phyloP scores from a whole-genome alignment of 305 asterid genomes.

The Fraxinus nigra region DNA sequence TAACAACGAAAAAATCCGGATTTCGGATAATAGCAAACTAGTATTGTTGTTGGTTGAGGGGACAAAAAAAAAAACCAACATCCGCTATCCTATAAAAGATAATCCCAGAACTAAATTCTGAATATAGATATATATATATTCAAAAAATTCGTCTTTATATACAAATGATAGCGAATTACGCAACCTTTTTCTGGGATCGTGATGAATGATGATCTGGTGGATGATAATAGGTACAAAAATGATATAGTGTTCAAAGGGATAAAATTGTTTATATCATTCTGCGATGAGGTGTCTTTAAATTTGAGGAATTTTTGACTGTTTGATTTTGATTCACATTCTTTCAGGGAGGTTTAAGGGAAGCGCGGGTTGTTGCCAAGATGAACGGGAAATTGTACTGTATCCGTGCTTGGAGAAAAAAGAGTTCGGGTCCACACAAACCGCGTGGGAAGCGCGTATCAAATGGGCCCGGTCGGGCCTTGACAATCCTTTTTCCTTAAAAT shows the following conservation, averaged over 20 bases:
- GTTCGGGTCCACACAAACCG: neutral
- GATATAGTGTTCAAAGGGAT: neutral
- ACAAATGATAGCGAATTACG: neutral
- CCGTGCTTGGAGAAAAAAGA: neutral
- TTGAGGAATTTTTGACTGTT: neutral
- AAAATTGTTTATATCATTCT: neutral
- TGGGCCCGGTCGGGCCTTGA: neutral
- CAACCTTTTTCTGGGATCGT: neutral
- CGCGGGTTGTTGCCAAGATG: neutral
- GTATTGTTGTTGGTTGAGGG: neutral
- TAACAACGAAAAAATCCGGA: neutral
- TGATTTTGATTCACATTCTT: neutral
- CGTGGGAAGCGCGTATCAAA: neutral
- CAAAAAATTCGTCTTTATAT: neutral
- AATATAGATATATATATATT: neutral
- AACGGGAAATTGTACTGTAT: neutral
- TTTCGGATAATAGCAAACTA: neutral
- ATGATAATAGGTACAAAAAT: neutral
- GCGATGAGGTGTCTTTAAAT: neutral
- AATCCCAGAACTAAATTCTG: neutral
- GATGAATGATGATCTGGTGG: neutral
- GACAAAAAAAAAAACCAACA: neutral
- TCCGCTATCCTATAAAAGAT: neutral
- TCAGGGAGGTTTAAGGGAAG: neutral
- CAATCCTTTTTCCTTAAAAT: neutral